phyloP scores from a whole-genome alignment of 2,329 filamentous ascomycete species.

The Penicillium sp. region DNA sequence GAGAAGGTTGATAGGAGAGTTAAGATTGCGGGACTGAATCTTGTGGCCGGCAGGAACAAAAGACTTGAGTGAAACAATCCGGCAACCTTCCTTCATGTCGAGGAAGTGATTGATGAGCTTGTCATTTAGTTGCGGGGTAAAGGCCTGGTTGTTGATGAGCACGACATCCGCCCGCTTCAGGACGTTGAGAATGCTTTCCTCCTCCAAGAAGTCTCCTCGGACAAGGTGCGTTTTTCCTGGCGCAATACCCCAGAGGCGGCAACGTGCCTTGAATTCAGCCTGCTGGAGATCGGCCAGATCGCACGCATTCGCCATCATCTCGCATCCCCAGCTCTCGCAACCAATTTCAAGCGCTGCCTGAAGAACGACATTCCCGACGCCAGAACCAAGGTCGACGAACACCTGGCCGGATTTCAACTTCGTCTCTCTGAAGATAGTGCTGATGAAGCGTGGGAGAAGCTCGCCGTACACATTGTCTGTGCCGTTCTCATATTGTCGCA shows the following conservation, averaged over 20 bases:
- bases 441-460: conserved; percentile 78
- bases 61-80: conserved; percentile 85
- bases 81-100: conserved; percentile 85
- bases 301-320: conserved; percentile 91
- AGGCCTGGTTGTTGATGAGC: conserved; percentile 96
- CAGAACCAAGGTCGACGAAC: conserved; percentile 92
- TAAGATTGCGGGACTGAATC: conserved; percentile 68
- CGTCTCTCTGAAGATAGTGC: conserved; percentile 74
- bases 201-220: conserved; percentile 78
- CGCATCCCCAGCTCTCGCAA: conserved; percentile 92
- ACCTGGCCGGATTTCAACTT: conserved; percentile 76
- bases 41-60: conserved; percentile 81
- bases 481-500: conserved; percentile 83
- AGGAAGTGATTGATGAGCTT: conserved; percentile 83
- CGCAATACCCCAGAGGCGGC: conserved; percentile 81
- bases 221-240: conserved; percentile 77
- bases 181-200: conserved; percentile 65
- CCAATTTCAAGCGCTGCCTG: conserved; percentile 92
- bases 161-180: conserved; percentile 89
- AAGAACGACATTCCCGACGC: conserved; percentile 91
- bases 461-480: conserved; percentile 95
- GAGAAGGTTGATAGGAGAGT: conserved; percentile 78
- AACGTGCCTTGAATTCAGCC: conserved; percentile 78
- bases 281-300: conserved; percentile 76
- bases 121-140: conserved; percentile 82